Evolutionary conservation across 495 filamentous ascomycete genomes (phyloP).

Genomic region (Penicillium manginii): DNA sequence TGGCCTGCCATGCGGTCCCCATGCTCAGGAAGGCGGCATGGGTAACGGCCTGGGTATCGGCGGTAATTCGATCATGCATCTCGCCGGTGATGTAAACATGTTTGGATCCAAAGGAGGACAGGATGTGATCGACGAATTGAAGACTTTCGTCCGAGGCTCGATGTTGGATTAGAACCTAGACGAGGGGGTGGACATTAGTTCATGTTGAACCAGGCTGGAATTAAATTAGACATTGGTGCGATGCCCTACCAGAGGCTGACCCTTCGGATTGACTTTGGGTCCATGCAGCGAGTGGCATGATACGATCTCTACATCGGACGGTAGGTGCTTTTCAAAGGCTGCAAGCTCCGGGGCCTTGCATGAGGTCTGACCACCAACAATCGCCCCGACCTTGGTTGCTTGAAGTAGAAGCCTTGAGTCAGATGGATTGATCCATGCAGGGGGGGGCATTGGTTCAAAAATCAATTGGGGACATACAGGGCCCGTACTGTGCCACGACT

Average conservation of each 20-base stretch:
- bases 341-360: constrained; percentile 97
- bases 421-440: constrained; percentile 23
- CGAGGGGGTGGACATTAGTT: constrained; percentile 15
- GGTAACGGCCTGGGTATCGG: constrained; percentile 96
- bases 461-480: constrained; percentile 66
- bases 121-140: constrained; percentile 73
- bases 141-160: constrained; percentile 79
- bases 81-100: constrained; percentile 83
- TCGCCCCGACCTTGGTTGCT: constrained; percentile 93
- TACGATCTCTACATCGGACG: constrained; percentile 86
- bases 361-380: constrained; percentile 96
- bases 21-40: constrained; percentile 96
- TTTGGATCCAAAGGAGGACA: constrained; percentile 80
- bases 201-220: constrained; percentile 8
- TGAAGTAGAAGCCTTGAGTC: constrained; percentile 28
- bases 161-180: constrained; percentile 84
- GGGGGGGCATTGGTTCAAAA: constrained; percentile 13
- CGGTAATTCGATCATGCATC: constrained; percentile 94
- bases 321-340: constrained; percentile 89
- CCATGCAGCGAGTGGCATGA: constrained; percentile 98
- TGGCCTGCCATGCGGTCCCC: constrained; percentile 95
- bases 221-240: constrained; percentile 5
- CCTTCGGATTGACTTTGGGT: constrained; percentile 81
- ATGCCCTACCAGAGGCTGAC: constrained; percentile 76
- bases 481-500: constrained; percentile 84